These are phyloP conservation scores for Mallotus repandus DNA, from an alignment of 441 rosid species.

Conservation along the genomic window DNA sequence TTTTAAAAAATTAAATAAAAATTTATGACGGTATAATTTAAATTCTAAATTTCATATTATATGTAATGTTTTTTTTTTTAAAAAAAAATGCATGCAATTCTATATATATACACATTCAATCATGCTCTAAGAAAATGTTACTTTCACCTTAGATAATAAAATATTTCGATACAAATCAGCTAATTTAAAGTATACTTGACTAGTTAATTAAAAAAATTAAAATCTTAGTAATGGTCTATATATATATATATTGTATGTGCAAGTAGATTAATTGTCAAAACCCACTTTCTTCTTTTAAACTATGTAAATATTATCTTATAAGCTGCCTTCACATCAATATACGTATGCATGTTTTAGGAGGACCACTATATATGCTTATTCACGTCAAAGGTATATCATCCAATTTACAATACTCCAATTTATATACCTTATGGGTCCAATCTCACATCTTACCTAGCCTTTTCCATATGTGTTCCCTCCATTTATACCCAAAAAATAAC, in stretches of 20 bases:
- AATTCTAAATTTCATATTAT: too few relatives aligned
- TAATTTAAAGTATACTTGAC: background rate
- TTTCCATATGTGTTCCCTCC: too few relatives aligned
- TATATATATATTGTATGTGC: background rate
- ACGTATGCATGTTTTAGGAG: slow-evolving; percentile 24
- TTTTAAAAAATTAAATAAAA: too few relatives aligned
- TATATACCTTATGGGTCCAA: too few relatives aligned
- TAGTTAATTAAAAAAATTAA: background rate
- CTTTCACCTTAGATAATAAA: background rate
- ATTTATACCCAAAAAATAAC: too few relatives aligned
- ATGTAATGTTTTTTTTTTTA: too few relatives aligned
- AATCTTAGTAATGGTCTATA: background rate
- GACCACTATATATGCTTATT: background rate
- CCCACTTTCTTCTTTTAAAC: slow-evolving; percentile 6
- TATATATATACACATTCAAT: too few relatives aligned
- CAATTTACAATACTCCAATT: too few relatives aligned
- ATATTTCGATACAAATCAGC: background rate
- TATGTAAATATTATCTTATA: background rate
- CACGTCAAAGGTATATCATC: too few relatives aligned
- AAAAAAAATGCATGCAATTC: too few relatives aligned
- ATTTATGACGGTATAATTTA: too few relatives aligned
- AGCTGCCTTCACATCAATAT: slow-evolving; percentile 19
- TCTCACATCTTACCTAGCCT: too few relatives aligned
- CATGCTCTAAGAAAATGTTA: background rate
- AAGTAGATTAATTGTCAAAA: slow-evolving; percentile 18